Conservation (phyloP, 306 rosid genomes). For the Hippophae tibetana region DNA sequence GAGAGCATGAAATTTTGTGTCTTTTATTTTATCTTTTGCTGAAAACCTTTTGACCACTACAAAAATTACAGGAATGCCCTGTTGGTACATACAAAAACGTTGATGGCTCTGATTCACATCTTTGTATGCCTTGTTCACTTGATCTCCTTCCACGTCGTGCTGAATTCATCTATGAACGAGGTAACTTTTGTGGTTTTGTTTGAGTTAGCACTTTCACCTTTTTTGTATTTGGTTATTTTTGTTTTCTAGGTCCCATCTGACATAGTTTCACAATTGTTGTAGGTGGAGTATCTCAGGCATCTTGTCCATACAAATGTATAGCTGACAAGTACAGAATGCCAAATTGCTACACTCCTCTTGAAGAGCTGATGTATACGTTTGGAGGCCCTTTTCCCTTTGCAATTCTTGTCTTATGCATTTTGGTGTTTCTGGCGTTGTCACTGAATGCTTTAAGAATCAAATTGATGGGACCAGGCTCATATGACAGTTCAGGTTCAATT, state of each 20-base stretch:
- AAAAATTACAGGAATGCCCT: slow-evolving; percentile 74
- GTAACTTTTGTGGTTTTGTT: slow-evolving; percentile 33
- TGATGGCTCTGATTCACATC: slow-evolving; percentile 67
- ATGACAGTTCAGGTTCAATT: slow-evolving; percentile 51
- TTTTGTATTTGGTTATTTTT: slow-evolving; percentile 3
- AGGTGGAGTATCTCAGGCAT: slow-evolving; percentile 64
- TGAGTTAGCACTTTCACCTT: slow-evolving; percentile 16
- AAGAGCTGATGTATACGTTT: slow-evolving; percentile 87
- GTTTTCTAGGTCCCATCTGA: slow-evolving; percentile 10
- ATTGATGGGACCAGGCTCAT: slow-evolving; percentile 65
- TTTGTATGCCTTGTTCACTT: slow-evolving; percentile 83
- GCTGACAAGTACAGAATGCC: slow-evolving; percentile 94
- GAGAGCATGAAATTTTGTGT: neutral
- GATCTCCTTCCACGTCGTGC: slow-evolving; percentile 93
- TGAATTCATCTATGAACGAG: slow-evolving; percentile 75
- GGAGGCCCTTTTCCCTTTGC: slow-evolving; percentile 90
- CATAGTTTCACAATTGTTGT: slow-evolving; percentile 21
- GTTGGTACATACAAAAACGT: slow-evolving; percentile 81
- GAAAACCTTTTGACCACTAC: neutral
- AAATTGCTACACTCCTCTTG: slow-evolving; percentile 88
- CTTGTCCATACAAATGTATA: slow-evolving; percentile 82
- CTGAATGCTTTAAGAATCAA: slow-evolving; percentile 67
- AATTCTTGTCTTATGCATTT: slow-evolving; percentile 51
- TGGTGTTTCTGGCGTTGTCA: slow-evolving; percentile 60
- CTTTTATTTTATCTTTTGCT: neutral